Base-by-base conservation (phyloP, 441 rosid species). In the Erodium chrysanthum region DNA sequence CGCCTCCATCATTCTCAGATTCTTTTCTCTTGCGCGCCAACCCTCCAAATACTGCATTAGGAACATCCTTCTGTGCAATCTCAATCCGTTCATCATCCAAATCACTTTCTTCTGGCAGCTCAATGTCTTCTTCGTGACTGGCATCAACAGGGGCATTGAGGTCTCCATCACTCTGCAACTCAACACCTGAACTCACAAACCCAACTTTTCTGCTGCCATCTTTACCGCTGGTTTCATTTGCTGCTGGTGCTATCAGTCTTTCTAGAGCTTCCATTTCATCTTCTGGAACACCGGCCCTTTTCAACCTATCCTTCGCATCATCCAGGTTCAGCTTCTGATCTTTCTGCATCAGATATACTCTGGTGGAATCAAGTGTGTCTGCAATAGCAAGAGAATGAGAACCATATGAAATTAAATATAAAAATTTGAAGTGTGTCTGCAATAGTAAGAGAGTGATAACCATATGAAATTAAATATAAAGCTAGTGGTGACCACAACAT, bases 181-280 rank as follows among this genome's bases (percentile, higher is more conserved):
- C 88, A 58, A 88, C 88, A 64, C 97, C 98, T n/a, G 96, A 96
- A 61, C 96, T 93, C 61, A 89, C 97, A 46, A 94, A 94, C 9
- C 98, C 97, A 15, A 91, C 82, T 65, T 44, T 84, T 71, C 90
- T 80, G 70, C 74, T 73, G 68, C 66, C 70, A 23, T 93, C 94
- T 71, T 83, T 86, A 0, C 69, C 67, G 5, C 5, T 29, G 7
- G 64, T 52, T 10, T 73, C 72, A 27, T 68, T 78, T 70, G 72
- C 76, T 4, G 76, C 70, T 33, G 97, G 92, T 0, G 84, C 91
- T 18, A 93, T 76, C 69, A 91, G 96, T 79, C 91, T 88, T 81
- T 91, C 98, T 3, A 93, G 76, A 29, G 97, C 92, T 0, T 88
- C 97, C 98, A 93, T 93, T 72, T 93, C 95, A 67, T 93, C 96